These are phyloP conservation scores for Marasmius sp. DNA, from an alignment of 1,284 basidiomycete species.

Conservation along the genomic window DNA sequence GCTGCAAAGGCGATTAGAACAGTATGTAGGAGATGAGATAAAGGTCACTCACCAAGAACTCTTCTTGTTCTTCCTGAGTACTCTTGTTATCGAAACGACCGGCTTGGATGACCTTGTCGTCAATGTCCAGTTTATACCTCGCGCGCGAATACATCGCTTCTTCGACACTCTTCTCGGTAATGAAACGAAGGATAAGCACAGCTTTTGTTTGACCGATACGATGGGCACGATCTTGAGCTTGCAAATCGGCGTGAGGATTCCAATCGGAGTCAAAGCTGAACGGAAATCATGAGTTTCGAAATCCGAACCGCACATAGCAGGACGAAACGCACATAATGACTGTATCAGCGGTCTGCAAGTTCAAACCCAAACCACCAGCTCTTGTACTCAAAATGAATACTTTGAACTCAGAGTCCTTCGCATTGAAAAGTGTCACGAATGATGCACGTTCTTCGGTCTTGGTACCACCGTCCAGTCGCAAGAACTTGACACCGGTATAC, in stretches of 20 bases:
- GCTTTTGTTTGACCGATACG: conserved; percentile 99
- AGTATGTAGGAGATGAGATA: conserved; percentile 7
- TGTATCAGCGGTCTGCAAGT: conserved; percentile 97
- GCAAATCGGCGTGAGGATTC: conserved; percentile 98
- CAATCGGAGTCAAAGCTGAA: conserved; percentile 87
- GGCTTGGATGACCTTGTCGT: conserved; percentile 99
- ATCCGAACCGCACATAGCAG: conserved; percentile 13
- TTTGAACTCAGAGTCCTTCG: conserved; percentile 85
- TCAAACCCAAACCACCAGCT: conserved; percentile 96
- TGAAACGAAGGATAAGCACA: conserved; percentile 94
- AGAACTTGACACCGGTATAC: conserved; percentile 87
- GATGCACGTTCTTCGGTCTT: conserved; percentile 97
- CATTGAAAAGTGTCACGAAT: conserved; percentile 91
- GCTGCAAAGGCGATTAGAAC: conserved; percentile 42
- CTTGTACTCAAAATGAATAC: conserved; percentile 97
- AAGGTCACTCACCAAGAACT: conserved; percentile 71
- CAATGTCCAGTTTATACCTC: conserved; percentile 96
- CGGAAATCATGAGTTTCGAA: conserved; percentile 1
- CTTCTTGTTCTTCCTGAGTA: conserved; percentile 96
- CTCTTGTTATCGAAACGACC: conserved; percentile 99
- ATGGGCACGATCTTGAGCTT: conserved; percentile 99
- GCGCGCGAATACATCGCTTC: conserved; percentile 96
- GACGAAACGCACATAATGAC: conserved; percentile 87
- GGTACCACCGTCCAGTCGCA: conserved; percentile 96
- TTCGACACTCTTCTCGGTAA: conserved; percentile 98